Evolutionary conservation across 768 basidiomycete species (phyloP).

Genomic region (Clavaria fumosa): DNA sequence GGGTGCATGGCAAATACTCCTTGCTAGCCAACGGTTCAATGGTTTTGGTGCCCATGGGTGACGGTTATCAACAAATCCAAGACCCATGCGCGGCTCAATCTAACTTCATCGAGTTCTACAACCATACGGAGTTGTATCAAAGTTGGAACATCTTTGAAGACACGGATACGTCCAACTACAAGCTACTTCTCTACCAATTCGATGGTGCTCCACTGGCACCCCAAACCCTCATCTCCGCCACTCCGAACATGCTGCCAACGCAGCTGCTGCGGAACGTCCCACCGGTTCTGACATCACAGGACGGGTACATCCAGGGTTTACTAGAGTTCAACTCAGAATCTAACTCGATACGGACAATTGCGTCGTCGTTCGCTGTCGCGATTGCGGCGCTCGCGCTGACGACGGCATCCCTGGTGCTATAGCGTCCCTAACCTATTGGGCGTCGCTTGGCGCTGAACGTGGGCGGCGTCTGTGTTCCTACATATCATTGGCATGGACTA

Average conservation of each 20-base stretch:
- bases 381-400: too few relatives aligned
- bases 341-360: too few relatives aligned
- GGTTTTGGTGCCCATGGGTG: slow-evolving; percentile 52
- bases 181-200: slow-evolving; percentile 63
- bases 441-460: too few relatives aligned
- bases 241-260: slow-evolving; percentile 82
- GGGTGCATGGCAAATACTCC: slow-evolving; percentile 73
- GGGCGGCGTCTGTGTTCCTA: too few relatives aligned
- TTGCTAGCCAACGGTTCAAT: slow-evolving; percentile 70
- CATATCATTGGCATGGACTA: too few relatives aligned
- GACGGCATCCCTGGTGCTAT: too few relatives aligned
- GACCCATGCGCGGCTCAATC: slow-evolving; percentile 82
- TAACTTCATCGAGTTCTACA: slow-evolving; percentile 77
- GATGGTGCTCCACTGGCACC: slow-evolving; percentile 70
- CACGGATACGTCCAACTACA: slow-evolving; percentile 35
- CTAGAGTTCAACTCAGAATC: too few relatives aligned
- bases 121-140: slow-evolving; percentile 49
- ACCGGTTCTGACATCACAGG: too few relatives aligned
- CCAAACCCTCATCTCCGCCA: slow-evolving; percentile 43
- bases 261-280: slow-evolving; percentile 42
- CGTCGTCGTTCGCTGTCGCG: too few relatives aligned
- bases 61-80: slow-evolving; percentile 92
- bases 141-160: slow-evolving; percentile 67
- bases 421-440: too few relatives aligned
- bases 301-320: too few relatives aligned